Evolutionary conservation across 306 rosid species (phyloP), one percentile per base, ranked within the genome.

Genomic region (Lupinus albus): DNA sequence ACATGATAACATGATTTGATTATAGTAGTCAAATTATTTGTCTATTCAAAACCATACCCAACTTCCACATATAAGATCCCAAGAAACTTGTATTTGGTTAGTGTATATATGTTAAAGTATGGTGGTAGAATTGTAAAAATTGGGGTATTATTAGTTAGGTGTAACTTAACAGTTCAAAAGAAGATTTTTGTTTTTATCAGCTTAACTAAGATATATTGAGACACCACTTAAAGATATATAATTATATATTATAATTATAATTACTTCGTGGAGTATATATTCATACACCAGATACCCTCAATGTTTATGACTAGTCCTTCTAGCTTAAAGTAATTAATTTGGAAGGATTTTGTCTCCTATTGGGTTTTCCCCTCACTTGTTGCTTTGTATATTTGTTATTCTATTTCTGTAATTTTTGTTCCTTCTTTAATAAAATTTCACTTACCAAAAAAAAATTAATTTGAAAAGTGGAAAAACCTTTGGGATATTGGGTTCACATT

Each of bases 11-110:
- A 32, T 49, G 42, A 56, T 13, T 42, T 71, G 42, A 38, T 30
- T 68, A 52, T 18, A 15, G 38, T 18, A 15, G 38, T 21, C 59
- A 28, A 30, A 76, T 47, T 54, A 62, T 70, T 70, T 52, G 16
- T 67, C 77, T 11, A 78, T 72, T 61, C 36, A 68, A 62, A 25
- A 51, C n/a, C 57, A 35, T 21, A 62, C 20, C 20, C 61, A 55
- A 48, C 80, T 76, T 70, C 65, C 64, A 66, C 57, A 60, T 13
- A 36, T 25, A 25, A 62, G 77, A 38, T 71, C 77, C 67, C 14
- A 63, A 28, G 64, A 71, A 58, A 36, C 69, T 83, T 47, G 9
- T 39, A 55, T 77, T 64, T 80, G 79, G 66, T 74, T 62, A 49
- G 72, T 65, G 21, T n/a, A 36, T 33, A 33, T 14, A 7, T 15